Conservation (phyloP, 2,329 filamentous ascomycete genomes). For the Fusarium ambrosium region DNA sequence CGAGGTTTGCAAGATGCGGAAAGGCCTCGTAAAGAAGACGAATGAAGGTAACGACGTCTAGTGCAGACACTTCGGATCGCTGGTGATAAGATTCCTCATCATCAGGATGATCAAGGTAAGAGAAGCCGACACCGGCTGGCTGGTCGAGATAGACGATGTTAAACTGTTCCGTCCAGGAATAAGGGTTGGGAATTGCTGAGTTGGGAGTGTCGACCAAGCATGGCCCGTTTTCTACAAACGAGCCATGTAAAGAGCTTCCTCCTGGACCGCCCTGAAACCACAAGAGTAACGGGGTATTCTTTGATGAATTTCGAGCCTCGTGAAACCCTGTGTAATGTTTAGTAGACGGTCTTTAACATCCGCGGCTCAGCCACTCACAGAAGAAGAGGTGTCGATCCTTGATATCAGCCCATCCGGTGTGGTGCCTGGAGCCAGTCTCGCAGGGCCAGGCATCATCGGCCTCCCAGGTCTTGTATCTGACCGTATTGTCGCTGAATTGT, state of each 20-base stretch:
- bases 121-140: not conserved
- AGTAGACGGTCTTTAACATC: not conserved
- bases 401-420: too few species aligned
- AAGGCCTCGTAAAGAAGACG: not conserved
- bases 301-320: not conserved
- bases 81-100: not conserved
- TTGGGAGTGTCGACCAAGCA: not conserved
- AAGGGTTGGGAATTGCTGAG: not conserved
- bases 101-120: not conserved
- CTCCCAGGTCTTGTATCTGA: not conserved
- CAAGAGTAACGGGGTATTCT: not conserved
- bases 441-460: too few species aligned
- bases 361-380: too few species aligned
- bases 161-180: not conserved
- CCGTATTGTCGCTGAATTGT: not conserved
- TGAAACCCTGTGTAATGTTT: not conserved
- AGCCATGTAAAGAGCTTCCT: not conserved
- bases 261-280: not conserved
- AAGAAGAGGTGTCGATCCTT: too few species aligned
- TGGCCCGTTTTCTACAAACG: not conserved
- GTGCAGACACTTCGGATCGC: not conserved
- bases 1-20: not conserved
- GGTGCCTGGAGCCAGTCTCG: too few species aligned
- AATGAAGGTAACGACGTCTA: not conserved
- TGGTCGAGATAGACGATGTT: not conserved